Evolutionary conservation across 1,284 basidiomycete genomes (phyloP), one percentile per base, ranked within the genome.

Genomic region (Ganoderma leucocontextum): DNA sequence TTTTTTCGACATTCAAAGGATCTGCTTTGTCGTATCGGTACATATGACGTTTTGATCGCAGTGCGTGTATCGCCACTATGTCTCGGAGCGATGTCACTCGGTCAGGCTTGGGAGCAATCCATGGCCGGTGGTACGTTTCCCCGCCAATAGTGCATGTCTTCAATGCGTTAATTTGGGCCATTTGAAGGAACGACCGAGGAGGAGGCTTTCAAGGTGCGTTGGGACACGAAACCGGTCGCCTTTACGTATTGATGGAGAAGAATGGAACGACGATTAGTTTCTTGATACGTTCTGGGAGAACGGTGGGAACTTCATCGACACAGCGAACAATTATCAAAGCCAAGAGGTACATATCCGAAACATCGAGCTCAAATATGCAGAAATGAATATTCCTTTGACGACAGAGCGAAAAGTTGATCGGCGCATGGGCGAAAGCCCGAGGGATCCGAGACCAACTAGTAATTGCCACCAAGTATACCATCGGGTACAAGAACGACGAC

Each of bases 371-470:
- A 4, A 35, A 22, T 3, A 6, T n/a, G 39, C 36, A 39, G 41
- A 67, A 25, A 17, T 12, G 7, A 42, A 17, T 9, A 9, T 19
- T 25, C 1, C 19, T 22, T 47, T 19, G 12, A 5, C 4, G 5
- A 2, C 8, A 71, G 70, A 69, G 78, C n/a, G 80, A 81, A 62
- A 67, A 66, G 60, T 72, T 77, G 62, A 73, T 86, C 63, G 84
- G 84, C 44, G 83, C 83, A 60, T 85, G 84, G 84, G 76, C 80
- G 58, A 70, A 71, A 5, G 47, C 47, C 12, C 77, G 82, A 36
- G 77, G 75, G 5, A 80, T 79, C 61, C 80, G 85, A 36, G 84
- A 85, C 74, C 78, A 82, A 64, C 75, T 86, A 17, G 80, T 85
- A 10, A 73, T 85, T 47, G 82, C 83, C 1, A 85, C 84, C 65